A percentile compares a stretch with the other conserved stretches of the same genome.
These are phyloP conservation scores for Hypholoma sublateritium DNA, from an alignment of 768 basidiomycete species.

Conservation along the genomic window DNA sequence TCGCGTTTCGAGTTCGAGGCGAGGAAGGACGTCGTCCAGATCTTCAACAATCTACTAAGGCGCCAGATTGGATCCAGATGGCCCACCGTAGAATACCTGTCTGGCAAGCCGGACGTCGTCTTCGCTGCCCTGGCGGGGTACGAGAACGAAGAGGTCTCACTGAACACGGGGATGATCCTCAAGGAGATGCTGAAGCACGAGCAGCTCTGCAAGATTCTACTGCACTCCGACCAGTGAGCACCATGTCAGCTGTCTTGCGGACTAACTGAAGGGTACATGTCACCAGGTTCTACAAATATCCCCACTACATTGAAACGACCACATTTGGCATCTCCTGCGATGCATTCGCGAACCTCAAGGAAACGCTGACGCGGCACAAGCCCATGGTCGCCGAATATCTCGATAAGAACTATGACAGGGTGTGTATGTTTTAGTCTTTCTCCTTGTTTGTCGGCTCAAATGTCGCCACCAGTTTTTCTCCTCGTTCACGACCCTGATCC, in stretches of 20 bases:
- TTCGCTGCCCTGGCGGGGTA: slow-evolving; percentile 91
- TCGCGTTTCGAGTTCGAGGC: slow-evolving; percentile 93
- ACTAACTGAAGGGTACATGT: neutral
- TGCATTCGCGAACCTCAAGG: slow-evolving; percentile 96
- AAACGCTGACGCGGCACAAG: slow-evolving; percentile 95
- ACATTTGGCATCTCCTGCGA: slow-evolving; percentile 99
- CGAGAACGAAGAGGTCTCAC: slow-evolving; percentile 91
- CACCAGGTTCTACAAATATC: slow-evolving; percentile 91
- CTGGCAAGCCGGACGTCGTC: slow-evolving; percentile 66
- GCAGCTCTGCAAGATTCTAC: slow-evolving; percentile 81
- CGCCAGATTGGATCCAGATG: slow-evolving; percentile 91
- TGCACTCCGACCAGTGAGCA: slow-evolving; percentile 92
- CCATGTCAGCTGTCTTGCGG: slow-evolving; percentile 4
- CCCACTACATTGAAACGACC: slow-evolving; percentile 94
- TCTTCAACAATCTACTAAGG: slow-evolving; percentile 85
- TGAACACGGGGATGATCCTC: slow-evolving; percentile 97
- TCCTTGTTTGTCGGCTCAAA: slow-evolving; percentile 10
- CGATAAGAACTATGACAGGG: slow-evolving; percentile 95
- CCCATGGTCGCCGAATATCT: slow-evolving; percentile 97
- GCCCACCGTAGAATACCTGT: slow-evolving; percentile 96
- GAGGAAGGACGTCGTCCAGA: slow-evolving; percentile 81
- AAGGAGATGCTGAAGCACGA: slow-evolving; percentile 97
- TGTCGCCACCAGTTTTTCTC: slow-evolving; percentile 77
- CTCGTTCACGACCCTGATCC: slow-evolving; percentile 89
- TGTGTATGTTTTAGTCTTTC: slow-evolving; percentile 35